Evolutionary conservation across 805 yeast species (phyloP), one percentile per base, ranked within the genome.

Genomic region (Brettanomyces anomalus): DNA sequence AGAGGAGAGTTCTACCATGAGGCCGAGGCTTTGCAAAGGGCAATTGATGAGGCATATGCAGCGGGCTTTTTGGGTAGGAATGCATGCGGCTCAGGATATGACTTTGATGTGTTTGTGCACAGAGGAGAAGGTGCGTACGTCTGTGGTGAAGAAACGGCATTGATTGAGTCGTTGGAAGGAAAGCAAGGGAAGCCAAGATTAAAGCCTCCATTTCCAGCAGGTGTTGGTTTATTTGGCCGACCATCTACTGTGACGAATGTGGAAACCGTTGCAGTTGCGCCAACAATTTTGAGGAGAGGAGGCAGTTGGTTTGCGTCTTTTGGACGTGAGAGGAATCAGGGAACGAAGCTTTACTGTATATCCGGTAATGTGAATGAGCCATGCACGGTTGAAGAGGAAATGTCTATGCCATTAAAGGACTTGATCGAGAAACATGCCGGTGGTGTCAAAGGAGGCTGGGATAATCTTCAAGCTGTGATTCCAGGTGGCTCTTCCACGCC

Each of bases 151-250:
- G 95, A 86, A 66, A 86, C 95, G 36, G 88, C 94, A 4, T 68
- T 86, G 60, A 85, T 86, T 58, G 95, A 86, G 68, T 80, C 89
- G 3, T 70, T 86, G 43, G 95, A 86, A 68, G 95, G 95, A 55
- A 86, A 86, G 66, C 94, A 93, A 45, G 95, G 95, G 51, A 86
- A 86, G 67, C 95, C 95, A 53, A 79, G 95, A 66, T 74, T 86
- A 62, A 86, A 86, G 77, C 95, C 95, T 32, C 95, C 95, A 50
- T 86, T 86, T 76, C 95, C 95, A 31, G 95, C 95, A 31, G 95
- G 94, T 57, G 90, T 85, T 46, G 95, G 95, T 56, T 70, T 86
- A 43, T 86, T 83, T 53, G 95, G 95, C 57, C 77, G 95, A 64
- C 95, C 95, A 51, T 77, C 89, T 28, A 86, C 95, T 36, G 95